These are phyloP conservation scores for Wallacemonas rigidus DNA, from an alignment of 208 protist genomes.

Conservation along the genomic window DNA sequence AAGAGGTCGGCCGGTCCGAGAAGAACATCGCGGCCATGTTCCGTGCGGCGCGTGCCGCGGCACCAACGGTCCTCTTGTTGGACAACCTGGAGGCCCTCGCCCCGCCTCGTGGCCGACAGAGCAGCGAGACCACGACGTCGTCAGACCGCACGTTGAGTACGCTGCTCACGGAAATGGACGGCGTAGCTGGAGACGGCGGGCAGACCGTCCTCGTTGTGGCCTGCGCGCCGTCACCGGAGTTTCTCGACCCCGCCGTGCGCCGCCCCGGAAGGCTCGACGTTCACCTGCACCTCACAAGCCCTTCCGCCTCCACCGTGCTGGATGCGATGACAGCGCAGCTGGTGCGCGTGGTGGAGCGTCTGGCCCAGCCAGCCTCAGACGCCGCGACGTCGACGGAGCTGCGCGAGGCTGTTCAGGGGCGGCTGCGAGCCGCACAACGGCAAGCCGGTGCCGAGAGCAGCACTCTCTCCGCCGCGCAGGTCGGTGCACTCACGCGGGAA, in stretches of 20 bases:
- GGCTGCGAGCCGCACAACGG: not conserved
- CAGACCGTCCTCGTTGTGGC: slow-evolving; percentile 81
- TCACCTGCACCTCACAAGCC: slow-evolving; percentile 55
- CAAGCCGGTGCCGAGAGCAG: not conserved
- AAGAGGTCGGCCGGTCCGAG: slow-evolving; percentile 89
- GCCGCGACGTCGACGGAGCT: slow-evolving; percentile 1
- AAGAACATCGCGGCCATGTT: slow-evolving; percentile 89
- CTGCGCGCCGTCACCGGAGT: slow-evolving; percentile 53
- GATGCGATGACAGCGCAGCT: slow-evolving; percentile 25
- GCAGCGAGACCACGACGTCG: slow-evolving; percentile 55
- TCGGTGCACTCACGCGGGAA: slow-evolving; percentile 33
- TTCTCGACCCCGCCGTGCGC: slow-evolving; percentile 84
- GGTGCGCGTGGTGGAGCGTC: slow-evolving; percentile 16
- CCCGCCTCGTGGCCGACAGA: slow-evolving; percentile 53
- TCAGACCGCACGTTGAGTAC: slow-evolving; percentile 88
- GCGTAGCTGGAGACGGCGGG: slow-evolving; percentile 37
- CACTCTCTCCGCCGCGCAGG: slow-evolving; percentile 21
- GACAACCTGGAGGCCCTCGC: slow-evolving; percentile 93
- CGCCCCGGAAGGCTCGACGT: slow-evolving; percentile 88
- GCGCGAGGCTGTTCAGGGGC: not conserved
- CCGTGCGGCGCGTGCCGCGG: slow-evolving; percentile 52
- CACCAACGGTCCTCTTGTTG: slow-evolving; percentile 87
- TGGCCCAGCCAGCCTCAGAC: slow-evolving; percentile 16
- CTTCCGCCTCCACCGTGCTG: slow-evolving; percentile 16
- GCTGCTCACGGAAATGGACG: slow-evolving; percentile 94